phyloP scores from a whole-genome alignment of 768 basidiomycete species.

The Termitomyces sp. region DNA sequence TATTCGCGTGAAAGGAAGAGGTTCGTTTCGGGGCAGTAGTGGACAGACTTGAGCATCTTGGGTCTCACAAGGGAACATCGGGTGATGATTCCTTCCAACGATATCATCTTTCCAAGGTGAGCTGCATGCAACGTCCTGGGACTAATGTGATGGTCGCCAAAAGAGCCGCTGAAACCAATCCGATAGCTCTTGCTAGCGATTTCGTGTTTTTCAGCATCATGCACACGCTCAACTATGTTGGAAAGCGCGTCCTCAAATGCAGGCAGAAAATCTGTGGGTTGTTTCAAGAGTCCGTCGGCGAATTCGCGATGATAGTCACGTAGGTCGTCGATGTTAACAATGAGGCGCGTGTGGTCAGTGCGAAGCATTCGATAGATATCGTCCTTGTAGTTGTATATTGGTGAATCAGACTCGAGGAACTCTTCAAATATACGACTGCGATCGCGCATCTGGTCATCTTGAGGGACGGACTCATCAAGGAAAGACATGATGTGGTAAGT shows the following conservation, averaged over 20 bases:
- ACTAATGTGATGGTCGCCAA: conserved; percentile 97
- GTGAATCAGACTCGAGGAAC: conserved; percentile 67
- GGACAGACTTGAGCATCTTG: conserved; percentile 96
- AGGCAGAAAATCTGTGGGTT: conserved; percentile 80
- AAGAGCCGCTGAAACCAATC: conserved; percentile 91
- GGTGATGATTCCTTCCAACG: conserved; percentile 96
- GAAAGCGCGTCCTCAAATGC: conserved; percentile 85
- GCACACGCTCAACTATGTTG: conserved; percentile 65
- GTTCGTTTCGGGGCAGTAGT: conserved; percentile 86
- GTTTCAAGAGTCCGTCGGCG: conserved; percentile 83
- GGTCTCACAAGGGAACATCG: conserved; percentile 97
- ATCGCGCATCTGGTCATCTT: conserved; percentile 70
- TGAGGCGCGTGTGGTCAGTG: conserved; percentile 77
- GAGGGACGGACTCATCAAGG: conserved; percentile 55
- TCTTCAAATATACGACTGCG: conserved; percentile 77
- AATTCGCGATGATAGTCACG: conserved; percentile 88
- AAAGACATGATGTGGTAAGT: conserved; percentile 26
- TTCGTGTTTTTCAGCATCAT: conserved; percentile 77
- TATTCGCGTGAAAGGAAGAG: conserved; percentile 86
- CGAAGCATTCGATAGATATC: conserved; percentile 81
- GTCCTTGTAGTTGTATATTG: conserved; percentile 77
- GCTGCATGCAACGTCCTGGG: conserved; percentile 85
- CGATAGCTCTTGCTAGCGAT: conserved; percentile 76
- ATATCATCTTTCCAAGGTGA: conserved; percentile 95
- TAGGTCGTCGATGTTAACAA: conserved; percentile 94